Conservation (phyloP, 176 grass and related monocot genomes). For the Bothriochloa decipiens region DNA sequence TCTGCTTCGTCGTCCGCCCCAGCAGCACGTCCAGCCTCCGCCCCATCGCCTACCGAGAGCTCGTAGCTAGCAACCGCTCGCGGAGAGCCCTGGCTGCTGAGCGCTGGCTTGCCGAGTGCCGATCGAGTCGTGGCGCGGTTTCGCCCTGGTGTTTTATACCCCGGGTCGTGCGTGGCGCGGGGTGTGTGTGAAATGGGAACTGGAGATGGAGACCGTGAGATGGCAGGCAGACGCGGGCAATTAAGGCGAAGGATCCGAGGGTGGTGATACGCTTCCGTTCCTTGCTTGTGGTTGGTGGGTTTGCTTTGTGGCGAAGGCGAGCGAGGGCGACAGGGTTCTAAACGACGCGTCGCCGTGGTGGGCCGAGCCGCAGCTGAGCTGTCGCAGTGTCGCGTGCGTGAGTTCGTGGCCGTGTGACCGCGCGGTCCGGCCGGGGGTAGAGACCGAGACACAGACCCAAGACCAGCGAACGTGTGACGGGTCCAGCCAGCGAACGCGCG, state of each 20-base stretch:
- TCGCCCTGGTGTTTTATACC: conserved; percentile 31
- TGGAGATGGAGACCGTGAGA: neutral
- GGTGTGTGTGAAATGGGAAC: neutral
- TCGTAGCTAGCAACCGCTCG: neutral
- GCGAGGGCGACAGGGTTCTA: conserved; percentile 35
- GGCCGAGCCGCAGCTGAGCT: neutral
- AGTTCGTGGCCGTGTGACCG: no score
- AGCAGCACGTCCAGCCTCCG: conserved; percentile 77
- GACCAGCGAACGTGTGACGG: no score
- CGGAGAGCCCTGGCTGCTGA: neutral
- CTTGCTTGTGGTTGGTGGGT: conserved; percentile 25
- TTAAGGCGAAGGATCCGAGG: conserved; percentile 13
- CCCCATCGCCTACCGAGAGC: conserved; percentile 60
- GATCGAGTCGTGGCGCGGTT: neutral
- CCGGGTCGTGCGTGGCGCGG: conserved; percentile 19
- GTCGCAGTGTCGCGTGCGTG: neutral
- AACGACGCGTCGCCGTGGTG: conserved; percentile 41
- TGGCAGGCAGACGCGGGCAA: neutral
- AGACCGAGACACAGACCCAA: no score
- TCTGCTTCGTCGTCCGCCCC: conserved; percentile 69
- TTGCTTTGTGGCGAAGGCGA: conserved; percentile 56
- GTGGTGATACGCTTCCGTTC: neutral
- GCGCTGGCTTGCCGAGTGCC: neutral
- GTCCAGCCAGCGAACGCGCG: neutral
- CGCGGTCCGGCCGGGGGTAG: no score